Conservation (phyloP, 495 filamentous ascomycete species). For the Neurospora tetrasperma region DNA sequence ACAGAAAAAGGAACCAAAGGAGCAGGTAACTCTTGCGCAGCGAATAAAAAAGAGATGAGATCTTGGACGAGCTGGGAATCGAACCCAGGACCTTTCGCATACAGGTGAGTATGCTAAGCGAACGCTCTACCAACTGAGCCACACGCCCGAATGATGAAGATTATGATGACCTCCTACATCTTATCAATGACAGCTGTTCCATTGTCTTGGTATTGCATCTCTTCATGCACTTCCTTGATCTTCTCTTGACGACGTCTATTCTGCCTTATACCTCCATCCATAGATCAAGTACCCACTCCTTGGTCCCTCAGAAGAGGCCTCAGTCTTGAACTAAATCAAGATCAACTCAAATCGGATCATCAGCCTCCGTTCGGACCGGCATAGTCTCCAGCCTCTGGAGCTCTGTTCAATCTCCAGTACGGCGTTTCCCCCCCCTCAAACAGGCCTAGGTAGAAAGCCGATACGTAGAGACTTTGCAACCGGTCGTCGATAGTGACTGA, state of each 20-base stretch:
- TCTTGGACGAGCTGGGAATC: not conserved
- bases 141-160: not conserved
- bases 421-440: not conserved
- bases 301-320: no score
- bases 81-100: conserved; percentile 1
- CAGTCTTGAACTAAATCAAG: not conserved
- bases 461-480: not conserved
- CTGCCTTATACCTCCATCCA: no score
- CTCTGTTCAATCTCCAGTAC: not conserved
- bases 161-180: not conserved
- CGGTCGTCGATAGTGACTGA: not conserved
- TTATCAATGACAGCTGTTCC: not conserved
- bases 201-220: no score
- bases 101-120: not conserved
- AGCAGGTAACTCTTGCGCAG: no score
- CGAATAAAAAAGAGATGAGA: not conserved
- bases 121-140: not conserved
- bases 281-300: no score
- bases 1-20: no score
- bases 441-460: not conserved
- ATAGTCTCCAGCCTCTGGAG: not conserved
- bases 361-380: not conserved
- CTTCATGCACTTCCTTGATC: no score
- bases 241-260: no score
- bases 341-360: not conserved